Evolutionary conservation across 805 yeast species (phyloP).

Genomic region (Wickerhamiella bombiphila): DNA sequence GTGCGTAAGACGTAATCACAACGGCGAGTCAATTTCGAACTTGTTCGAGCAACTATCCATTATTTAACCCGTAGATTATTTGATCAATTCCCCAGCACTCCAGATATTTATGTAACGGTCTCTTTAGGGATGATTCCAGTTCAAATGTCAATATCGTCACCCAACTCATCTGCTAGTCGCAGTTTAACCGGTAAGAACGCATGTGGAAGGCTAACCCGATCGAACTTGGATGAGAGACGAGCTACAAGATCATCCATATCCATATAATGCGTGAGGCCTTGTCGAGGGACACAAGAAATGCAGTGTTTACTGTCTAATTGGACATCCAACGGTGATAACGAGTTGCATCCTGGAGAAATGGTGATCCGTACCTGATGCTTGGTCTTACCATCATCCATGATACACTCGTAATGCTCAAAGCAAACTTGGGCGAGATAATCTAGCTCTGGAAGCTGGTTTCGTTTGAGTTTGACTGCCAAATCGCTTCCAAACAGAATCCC

Average conservation of each 20-base stretch:
- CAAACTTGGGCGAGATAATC: conserved; percentile 90
- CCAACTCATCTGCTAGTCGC: conserved; percentile 7
- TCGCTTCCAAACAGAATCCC: conserved; percentile 86
- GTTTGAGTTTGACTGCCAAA: conserved; percentile 84
- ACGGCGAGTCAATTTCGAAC: conserved; percentile 92
- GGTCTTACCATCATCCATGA: conserved; percentile 53
- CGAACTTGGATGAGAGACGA: conserved; percentile 64
- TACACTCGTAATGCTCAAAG: conserved; percentile 75
- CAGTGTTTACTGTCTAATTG: conserved; percentile 93
- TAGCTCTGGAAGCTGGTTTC: conserved; percentile 91
- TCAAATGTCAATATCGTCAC: background rate
- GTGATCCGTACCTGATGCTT: conserved; percentile 81
- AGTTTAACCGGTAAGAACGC: conserved; percentile 24
- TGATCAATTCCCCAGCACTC: too few species aligned
- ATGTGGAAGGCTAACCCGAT: conserved; percentile 77
- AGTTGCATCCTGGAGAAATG: conserved; percentile 96
- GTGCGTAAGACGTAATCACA: conserved; percentile 96
- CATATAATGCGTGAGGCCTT: conserved; percentile 79
- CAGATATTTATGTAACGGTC: too few species aligned
- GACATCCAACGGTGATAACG: conserved; percentile 93
- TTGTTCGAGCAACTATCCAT: conserved; percentile 71
- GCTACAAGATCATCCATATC: conserved; percentile 82
- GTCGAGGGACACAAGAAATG: conserved; percentile 87
- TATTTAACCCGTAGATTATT: conserved; percentile 14
- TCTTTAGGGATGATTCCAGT: too few species aligned